Base-by-base conservation (phyloP, 176 grass and related monocot species). In the Musa acuminata region DNA sequence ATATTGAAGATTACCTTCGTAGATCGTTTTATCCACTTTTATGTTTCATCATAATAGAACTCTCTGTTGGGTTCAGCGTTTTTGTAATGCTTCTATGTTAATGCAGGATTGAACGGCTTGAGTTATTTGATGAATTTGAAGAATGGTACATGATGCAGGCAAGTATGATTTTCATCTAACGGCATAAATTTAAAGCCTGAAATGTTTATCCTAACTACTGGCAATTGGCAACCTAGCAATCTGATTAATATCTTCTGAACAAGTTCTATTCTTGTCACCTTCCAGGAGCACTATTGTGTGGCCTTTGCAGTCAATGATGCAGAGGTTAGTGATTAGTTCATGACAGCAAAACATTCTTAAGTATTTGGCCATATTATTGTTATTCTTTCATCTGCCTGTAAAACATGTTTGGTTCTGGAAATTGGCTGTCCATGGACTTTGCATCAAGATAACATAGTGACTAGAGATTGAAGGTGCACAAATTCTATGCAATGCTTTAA, bases 71-170 rank as follows among this genome's bases (percentile, higher is more conserved):
- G n/a, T n/a, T n/a, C n/a, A n/a, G n/a, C n/a, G n/a, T n/a, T n/a
- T n/a, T n/a, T n/a, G n/a, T n/a, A n/a, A n/a, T n/a, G n/a, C n/a
- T n/a, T n/a, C n/a, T n/a, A n/a, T n/a, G n/a, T n/a, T 98, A 20
- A 51, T 89, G 71, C 84, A 98, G 94, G 69, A 93, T 93, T 70
- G 94, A 98, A 77, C 86, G 85, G 11, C 67, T 98, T 57, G 94
- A 98, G 24, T 72, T 98, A 80, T 98, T 98, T 85, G 90, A 98
- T 73, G 94, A 98, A 72, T 98, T 98, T 78, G 94, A 98, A 82
- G 94, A 98, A 72, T 98, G 90, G 94, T 64, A 98, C 83, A 93
- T 98, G 94, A 93, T 98, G 94, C 94, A 93, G 90, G 94, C 87
- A 88, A 87, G 85, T 73, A 8, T 75, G 14, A 14, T 27, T 62